Base-by-base conservation (phyloP, 257 asterid genomes). In the Solanum virginianum region DNA sequence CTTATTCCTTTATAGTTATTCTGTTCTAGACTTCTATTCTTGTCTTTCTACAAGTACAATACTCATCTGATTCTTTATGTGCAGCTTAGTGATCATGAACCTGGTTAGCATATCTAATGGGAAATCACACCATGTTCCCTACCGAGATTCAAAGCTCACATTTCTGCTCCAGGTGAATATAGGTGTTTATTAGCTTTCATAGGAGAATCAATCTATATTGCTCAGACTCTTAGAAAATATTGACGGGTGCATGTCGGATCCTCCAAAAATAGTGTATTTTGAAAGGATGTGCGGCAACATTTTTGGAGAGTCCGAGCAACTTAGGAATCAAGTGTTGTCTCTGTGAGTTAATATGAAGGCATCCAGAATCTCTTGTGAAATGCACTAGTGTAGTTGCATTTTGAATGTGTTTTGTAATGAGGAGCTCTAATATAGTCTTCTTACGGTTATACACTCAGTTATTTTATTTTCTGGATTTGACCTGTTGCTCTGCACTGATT, bases 131-230 rank as follows among this genome's bases (percentile, higher is more conserved):
- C 98, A 97, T 85, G 96, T 97, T 89, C 99, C 98, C 84, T 97
- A 97, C 87, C 93, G 99, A 86, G 98, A 97, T 89, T 97, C 99
- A 66, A 97, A 95, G 92, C 97, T 95, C 85, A 97, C 99, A n/a
- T 95, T 96, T 92, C 92, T 95, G 92, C 97, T 97, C 86, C 98
- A 97, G 99, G 99, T 97, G 86, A 87, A 71, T 85, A 59, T 70
- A 18, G 45, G 85, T 84, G n/a, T 86, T 62, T 47, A 85, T 84
- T 69, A 60, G 85, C 80, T 68, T 24, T 65, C 29, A 87, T 29
- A 69, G 45, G 80, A 87, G 84, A 63, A 15, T 43, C 36, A 32
- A 32, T 32, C 36, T 32, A 32, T 3, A 4, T 32, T 32, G 36
- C 36, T 32, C 32, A 0, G 32, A 32, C 36, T 32, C 36, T 32